Base-by-base conservation (phyloP, 2,329 filamentous ascomycete species). In the Aspergillus texensis region DNA sequence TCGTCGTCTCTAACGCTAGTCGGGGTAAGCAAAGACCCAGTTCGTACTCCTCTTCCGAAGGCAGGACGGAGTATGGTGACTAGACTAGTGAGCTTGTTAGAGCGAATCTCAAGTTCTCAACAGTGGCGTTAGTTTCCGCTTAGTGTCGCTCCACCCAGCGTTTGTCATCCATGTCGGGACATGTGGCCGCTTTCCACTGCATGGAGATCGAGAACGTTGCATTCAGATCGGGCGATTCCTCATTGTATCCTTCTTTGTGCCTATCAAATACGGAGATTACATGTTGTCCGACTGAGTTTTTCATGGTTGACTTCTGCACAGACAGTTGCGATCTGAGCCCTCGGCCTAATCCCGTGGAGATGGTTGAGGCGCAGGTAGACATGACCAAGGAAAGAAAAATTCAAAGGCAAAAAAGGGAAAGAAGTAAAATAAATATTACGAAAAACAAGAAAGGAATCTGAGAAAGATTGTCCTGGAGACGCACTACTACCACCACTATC, bases 151-250 rank as follows among this genome's bases (percentile, higher is more conserved):
- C 52, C 52, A 55, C 52, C 45, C 52, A 54, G 52, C 52, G 57
- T 53, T 53, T 39, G 28, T 60, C 46, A 52, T 46, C 58, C 34
- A 54, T 67, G 65, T 58, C 57, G 54, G 66, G 68, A 71, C 68
- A 71, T 71, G 70, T 71, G 68, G 70, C 65, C 66, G 65, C 63
- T 70, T 64, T 64, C 65, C 14, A 70, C 63, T 68, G 70, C 66
- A 70, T 69, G 66, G 61, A 46, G 61, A 65, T 66, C 62, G 64
- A 67, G 60, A 46, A 55, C 24, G 50, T 61, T 65, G 64, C 58
- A 67, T 63, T 57, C 50, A 68, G 66, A 68, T 68, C 63, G 64
- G 55, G 62, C 54, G 60, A 63, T 65, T 55, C 32, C 66, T 62
- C 39, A 56, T 57, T 41, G 43, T 64, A 28, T 57, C 21, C 19